phyloP scores from a whole-genome alignment of 257 asterid species.

The Vinca minor region DNA sequence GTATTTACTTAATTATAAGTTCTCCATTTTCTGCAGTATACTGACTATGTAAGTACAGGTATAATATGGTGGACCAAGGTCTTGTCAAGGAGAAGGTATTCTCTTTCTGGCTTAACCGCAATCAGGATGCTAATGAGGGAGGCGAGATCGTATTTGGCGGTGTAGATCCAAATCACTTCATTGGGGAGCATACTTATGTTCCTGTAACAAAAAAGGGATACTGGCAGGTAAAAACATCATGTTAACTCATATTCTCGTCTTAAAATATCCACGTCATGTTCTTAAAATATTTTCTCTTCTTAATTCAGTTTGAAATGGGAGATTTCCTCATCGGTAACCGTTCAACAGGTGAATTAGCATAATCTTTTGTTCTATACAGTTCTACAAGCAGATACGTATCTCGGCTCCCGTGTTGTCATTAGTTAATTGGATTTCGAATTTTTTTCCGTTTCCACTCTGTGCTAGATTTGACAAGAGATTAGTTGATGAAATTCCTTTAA shows the following conservation, averaged over 20 bases:
- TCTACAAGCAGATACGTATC: neutral
- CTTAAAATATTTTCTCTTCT: conserved; percentile 7
- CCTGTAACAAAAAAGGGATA: conserved; percentile 77
- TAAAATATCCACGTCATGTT: neutral
- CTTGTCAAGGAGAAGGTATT: conserved; percentile 78
- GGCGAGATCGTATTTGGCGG: conserved; percentile 97
- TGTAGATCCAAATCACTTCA: conserved; percentile 73
- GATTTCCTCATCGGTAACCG: conserved; percentile 70
- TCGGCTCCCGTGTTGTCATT: too few relatives aligned
- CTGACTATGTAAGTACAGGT: conserved; percentile 34
- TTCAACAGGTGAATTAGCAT: conserved; percentile 55
- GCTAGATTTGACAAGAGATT: too few relatives aligned
- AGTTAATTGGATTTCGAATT: too few relatives aligned
- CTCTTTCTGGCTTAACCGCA: conserved; percentile 93
- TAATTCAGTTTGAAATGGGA: conserved; percentile 68
- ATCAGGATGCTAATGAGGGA: conserved; percentile 56
- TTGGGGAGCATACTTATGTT: conserved; percentile 75
- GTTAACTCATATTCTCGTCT: neutral
- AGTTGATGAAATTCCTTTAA: too few relatives aligned
- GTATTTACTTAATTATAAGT: neutral
- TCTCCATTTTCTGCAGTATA: neutral
- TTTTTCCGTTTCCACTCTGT: too few relatives aligned
- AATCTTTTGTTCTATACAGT: neutral
- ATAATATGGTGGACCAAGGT: conserved; percentile 86
- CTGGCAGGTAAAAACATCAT: conserved; percentile 63